Percentiles rank a stretch among this genome's conserved stretches.
phyloP scores from a whole-genome alignment of 108 stramenopile species.

The Seminavis robusta region DNA sequence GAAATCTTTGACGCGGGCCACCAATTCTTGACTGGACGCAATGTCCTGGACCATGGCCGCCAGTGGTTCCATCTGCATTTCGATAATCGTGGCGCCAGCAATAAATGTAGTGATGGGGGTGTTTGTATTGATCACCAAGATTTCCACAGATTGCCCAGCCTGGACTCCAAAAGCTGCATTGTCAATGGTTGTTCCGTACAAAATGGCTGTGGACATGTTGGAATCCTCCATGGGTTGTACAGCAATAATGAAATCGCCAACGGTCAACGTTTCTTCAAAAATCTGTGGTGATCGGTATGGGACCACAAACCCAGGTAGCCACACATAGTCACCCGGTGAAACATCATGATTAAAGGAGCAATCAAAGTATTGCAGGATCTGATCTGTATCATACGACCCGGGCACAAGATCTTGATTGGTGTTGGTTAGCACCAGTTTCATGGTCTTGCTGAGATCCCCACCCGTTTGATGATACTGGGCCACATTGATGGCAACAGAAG shows the following conservation, averaged over 20 bases:
- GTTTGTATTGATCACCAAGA: conserved; percentile 23
- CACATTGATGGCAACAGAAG: conserved; percentile 22
- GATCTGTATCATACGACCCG: conserved; percentile 7
- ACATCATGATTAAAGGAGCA: conserved; percentile 20
- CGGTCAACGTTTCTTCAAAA: conserved; percentile 24
- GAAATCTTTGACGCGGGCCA: conserved; percentile 13
- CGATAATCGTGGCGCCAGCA: no score
- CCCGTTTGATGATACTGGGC: conserved; percentile 18
- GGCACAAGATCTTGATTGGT: conserved; percentile 14
- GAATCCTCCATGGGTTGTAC: conserved; percentile 4
- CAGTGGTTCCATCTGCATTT: no score
- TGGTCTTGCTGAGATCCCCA: conserved; percentile 5
- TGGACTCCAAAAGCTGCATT: conserved; percentile 20
- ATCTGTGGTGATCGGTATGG: conserved; percentile 21
- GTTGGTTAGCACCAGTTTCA: conserved; percentile 31
- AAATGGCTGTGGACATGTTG: conserved; percentile 22
- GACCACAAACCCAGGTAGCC: no score
- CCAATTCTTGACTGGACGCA: conserved; percentile 23
- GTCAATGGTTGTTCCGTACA: conserved; percentile 27
- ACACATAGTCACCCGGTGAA: conserved; percentile 21
- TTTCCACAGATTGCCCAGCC: conserved; percentile 27
- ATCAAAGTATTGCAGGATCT: conserved; percentile 26
- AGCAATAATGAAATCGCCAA: no score
- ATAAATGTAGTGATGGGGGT: conserved; percentile 22
- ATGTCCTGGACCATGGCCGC: no score